phyloP scores from a whole-genome alignment of 805 yeast genomes.

The Starmerella bombi region DNA sequence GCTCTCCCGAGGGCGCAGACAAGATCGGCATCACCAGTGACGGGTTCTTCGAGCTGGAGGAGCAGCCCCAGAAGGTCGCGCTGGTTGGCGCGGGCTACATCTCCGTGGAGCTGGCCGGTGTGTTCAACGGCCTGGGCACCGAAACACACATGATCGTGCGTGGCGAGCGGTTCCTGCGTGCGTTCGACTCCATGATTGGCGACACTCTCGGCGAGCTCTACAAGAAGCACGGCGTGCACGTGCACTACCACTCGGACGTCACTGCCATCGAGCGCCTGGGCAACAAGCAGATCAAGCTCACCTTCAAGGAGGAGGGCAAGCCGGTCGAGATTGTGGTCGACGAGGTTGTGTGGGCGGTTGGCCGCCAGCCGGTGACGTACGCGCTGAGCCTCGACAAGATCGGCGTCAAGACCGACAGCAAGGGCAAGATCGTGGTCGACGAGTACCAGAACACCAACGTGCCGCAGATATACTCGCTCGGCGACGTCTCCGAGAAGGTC shows the following conservation, averaged over 20 bases:
- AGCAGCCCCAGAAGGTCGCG: slow-evolving; percentile 85
- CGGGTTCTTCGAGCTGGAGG: slow-evolving; percentile 70
- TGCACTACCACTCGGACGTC: slow-evolving; percentile 51
- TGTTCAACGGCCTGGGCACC: slow-evolving; percentile 75
- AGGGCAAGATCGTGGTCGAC: slow-evolving; percentile 61
- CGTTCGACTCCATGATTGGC: slow-evolving; percentile 73
- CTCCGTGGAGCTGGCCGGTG: slow-evolving; percentile 91
- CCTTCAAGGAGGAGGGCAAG: slow-evolving; percentile 22
- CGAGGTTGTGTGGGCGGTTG: slow-evolving; percentile 82
- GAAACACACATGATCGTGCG: slow-evolving; percentile 81
- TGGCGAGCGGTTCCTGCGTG: slow-evolving; percentile 79
- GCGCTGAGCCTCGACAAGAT: slow-evolving; percentile 58
- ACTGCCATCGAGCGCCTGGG: slow-evolving; percentile 33
- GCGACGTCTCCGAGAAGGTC: slow-evolving; percentile 86
- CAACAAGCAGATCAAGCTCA: slow-evolving; percentile 28
- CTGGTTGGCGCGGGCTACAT: slow-evolving; percentile 97
- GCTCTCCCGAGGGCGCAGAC: slow-evolving; percentile 65
- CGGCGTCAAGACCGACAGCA: slow-evolving; percentile 49
- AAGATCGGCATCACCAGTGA: slow-evolving; percentile 67
- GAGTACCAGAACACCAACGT: slow-evolving; percentile 76
- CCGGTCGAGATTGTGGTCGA: slow-evolving; percentile 52
- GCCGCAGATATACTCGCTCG: slow-evolving; percentile 64
- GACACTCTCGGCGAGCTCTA: slow-evolving; percentile 68
- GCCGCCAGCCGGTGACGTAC: slow-evolving; percentile 65
- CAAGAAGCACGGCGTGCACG: slow-evolving; percentile 63